Evolutionary conservation across 805 yeast species (phyloP), one percentile per base, ranked within the genome.

Genomic region (Myxozyma nipponensis): DNA sequence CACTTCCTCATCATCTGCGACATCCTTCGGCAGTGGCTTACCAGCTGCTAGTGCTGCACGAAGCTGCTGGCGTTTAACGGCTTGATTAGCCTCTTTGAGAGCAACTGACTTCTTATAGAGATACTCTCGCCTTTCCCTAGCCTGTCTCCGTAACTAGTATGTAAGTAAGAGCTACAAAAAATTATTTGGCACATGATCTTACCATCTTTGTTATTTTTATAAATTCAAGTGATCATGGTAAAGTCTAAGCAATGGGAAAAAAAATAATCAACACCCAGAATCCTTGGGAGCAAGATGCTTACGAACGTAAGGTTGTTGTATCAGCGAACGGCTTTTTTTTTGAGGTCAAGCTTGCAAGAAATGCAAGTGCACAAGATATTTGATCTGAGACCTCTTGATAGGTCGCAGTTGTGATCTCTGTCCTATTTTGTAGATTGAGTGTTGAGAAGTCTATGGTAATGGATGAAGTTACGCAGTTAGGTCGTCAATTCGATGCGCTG

Each of bases 101-200:
- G 88, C 93, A 44, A 86, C 80, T 0, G 96, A 86, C 66, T 90
- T 89, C 45, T 88, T 78, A 72, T 86, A 93, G 24, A 93, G 74
- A 63, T 90, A 93, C 64, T 93, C 98, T 68, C 95, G 81, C 72
- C 98, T 79, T 68, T 93, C 97, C 71, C 98, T 82, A 5, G 98
- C 97, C 65, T 91, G 95, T 73, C 88, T 81, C 69, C 98, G 80
- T 21, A 52, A 30, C 57, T 53, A 23, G 13, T 13, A 28, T 28
- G n/a, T n/a, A n/a, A n/a, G n/a, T n/a, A n/a, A n/a, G n/a, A n/a
- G n/a, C n/a, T n/a, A n/a, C n/a, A n/a, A n/a, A n/a, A n/a, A n/a
- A n/a, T n/a, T n/a, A n/a, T n/a, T n/a, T n/a, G n/a, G n/a, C n/a
- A n/a, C n/a, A n/a, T n/a, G n/a, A n/a, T n/a, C n/a, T n/a, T n/a